Evolutionary conservation across 2,329 filamentous ascomycete genomes (phyloP).

Genomic region (Pseudocercospora ulei): DNA sequence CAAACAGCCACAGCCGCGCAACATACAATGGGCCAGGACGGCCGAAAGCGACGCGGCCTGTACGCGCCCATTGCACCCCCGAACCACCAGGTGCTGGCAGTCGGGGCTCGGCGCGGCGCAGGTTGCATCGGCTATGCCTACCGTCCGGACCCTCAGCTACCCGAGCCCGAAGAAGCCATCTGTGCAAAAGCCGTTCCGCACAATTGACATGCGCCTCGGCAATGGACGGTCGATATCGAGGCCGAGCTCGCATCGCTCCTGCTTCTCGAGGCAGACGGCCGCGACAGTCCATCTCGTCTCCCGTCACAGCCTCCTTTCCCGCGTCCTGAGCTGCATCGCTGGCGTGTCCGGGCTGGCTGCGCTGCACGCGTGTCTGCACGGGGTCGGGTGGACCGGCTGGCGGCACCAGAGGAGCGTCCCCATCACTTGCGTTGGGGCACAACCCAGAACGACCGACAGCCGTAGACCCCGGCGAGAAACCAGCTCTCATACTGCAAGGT

Average conservation of each 20-base stretch:
- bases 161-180: conserved; percentile 10
- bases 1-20: conserved; percentile 38
- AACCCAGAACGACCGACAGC: conserved; percentile 31
- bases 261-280: conserved; percentile 27
- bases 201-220: conserved; percentile 12
- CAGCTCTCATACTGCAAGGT: conserved; percentile 39
- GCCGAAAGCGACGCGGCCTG: conserved; percentile 24
- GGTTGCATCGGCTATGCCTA: conserved; percentile 10
- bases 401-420: conserved; percentile 46
- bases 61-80: conserved; percentile 31
- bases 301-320: conserved; percentile 31
- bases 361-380: conserved; percentile 42
- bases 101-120: conserved; percentile 16
- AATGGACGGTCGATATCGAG: conserved; percentile 26
- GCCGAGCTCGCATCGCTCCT: conserved; percentile 38
- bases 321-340: conserved; percentile 40
- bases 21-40: conserved; percentile 36
- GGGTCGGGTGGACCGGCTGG: conserved; percentile 45
- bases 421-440: conserved; percentile 30
- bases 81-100: conserved; percentile 15
- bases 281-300: conserved; percentile 20
- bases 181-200: conserved; percentile 14
- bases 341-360: conserved; percentile 40
- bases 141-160: background rate
- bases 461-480: conserved; percentile 46